Base-by-base conservation (phyloP, 129 eudicot genomes). In the Oenanthe sinensis region DNA sequence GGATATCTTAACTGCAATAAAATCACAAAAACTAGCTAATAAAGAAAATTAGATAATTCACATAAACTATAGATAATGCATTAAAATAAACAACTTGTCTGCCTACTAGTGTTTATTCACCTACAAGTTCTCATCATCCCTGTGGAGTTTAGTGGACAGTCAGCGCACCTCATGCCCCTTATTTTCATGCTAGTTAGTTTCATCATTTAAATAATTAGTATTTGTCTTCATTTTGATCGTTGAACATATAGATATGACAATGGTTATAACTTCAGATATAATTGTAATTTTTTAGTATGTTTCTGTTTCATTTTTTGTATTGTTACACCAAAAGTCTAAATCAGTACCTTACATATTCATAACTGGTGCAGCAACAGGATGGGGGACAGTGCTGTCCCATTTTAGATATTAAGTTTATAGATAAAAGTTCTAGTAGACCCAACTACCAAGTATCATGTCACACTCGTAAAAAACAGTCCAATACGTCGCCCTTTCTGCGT, bases 131-230 rank as follows among this genome's bases (percentile, higher is more conserved):
- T 83, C 84, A 83, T 82, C 24, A 78, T 82, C 86, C 73, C 80
- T 77, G 42, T 84, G 87, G 83, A 84, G 82, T 80, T 30, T 84
- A 86, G 90, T 86, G 88, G 88, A 89, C 84, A 84, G 86, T 86
- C 89, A 84, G 86, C 83, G 88, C 87, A 82, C 65, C 82, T 67
- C 79, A 67, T 71, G 81, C 79, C 69, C 70, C 33, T 22, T 42
- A 55, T 22, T 55, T 55, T 17, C 65, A 58, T 58, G 14, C 22
- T 7, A 7, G 3, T 22, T 58, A 58, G 30, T 22, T 52, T 58
- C 65, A 58, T n/a, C 0, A 8, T 8, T 58, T 58, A n/a, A 58
- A 58, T 26, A 54, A 63, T 24, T n/a, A 2, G 15, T 10, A 63
- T 63, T 3, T 26, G 7, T 63, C 39, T 63, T 63, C 19, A 10